Evolutionary conservation across 345 rosid species (phyloP).

Genomic region (Ceriops decandra): DNA sequence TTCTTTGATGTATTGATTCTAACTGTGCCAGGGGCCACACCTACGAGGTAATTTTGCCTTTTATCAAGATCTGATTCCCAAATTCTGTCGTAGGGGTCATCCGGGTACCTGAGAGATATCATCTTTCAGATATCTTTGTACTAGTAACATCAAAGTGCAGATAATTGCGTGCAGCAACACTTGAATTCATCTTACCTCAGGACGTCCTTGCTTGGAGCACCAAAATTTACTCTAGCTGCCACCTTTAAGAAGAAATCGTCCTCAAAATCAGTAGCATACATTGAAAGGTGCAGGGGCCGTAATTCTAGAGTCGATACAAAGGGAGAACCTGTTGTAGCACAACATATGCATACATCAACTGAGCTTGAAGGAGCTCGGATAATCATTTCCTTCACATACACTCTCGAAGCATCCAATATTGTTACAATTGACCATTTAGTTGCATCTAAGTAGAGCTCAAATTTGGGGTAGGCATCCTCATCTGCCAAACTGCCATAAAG

Average conservation of each 20-base stretch:
- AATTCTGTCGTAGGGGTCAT: slow-evolving; percentile 97
- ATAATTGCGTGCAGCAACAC: not conserved
- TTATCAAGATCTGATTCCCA: slow-evolving; percentile 87
- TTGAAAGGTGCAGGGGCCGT: slow-evolving; percentile 75
- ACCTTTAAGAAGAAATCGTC: slow-evolving; percentile 74
- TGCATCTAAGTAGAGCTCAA: slow-evolving; percentile 76
- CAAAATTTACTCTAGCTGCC: slow-evolving; percentile 92
- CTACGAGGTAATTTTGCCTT: slow-evolving; percentile 88
- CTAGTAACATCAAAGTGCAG: not conserved
- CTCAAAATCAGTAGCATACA: slow-evolving; percentile 89
- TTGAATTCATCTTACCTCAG: slow-evolving; percentile 51
- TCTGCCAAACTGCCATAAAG: slow-evolving; percentile 50
- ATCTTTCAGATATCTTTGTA: slow-evolving; percentile 1
- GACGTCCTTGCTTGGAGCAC: slow-evolving; percentile 60
- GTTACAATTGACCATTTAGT: slow-evolving; percentile 89
- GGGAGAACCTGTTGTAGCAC: slow-evolving; percentile 88
- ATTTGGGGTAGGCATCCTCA: slow-evolving; percentile 73
- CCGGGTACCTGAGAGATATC: slow-evolving; percentile 69
- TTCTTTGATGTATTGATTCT: slow-evolving; percentile 65
- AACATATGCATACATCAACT: slow-evolving; percentile 79
- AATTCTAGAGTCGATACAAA: slow-evolving; percentile 88
- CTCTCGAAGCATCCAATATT: slow-evolving; percentile 59
- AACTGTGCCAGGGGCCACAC: slow-evolving; percentile 69
- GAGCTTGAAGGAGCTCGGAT: slow-evolving; percentile 73
- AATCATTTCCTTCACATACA: slow-evolving; percentile 74